Conservation (phyloP, 306 rosid genomes). For the Cicer chorassanicum region DNA sequence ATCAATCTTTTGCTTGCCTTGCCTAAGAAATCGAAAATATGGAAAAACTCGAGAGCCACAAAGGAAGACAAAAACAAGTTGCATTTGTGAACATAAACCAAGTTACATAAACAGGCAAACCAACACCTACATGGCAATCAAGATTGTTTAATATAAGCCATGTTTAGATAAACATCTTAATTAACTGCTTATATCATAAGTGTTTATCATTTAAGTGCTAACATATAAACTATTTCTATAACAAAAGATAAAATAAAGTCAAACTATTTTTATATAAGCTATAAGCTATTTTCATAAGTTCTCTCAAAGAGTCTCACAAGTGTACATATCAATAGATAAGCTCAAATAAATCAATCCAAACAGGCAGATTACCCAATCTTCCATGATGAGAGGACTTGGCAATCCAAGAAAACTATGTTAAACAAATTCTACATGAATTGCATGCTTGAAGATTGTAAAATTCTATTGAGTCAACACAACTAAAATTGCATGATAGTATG, state of each 20-base stretch:
- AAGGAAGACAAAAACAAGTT: conserved; percentile 17
- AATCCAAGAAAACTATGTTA: not conserved
- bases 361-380: not conserved
- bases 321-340: no score
- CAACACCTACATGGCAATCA: not conserved
- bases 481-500: conserved; percentile 6
- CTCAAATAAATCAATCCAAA: no score
- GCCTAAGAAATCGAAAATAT: conserved; percentile 24
- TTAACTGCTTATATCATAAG: no score
- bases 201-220: no score
- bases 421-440: not conserved
- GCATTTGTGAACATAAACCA: conserved; percentile 8
- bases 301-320: no score
- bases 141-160: conserved; percentile 34
- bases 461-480: not conserved
- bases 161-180: no score
- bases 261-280: no score
- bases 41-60: conserved; percentile 22
- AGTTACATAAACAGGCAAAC: conserved; percentile 3
- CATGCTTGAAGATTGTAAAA: conserved; percentile 17
- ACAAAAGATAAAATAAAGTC: no score
- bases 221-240: no score
- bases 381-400: not conserved
- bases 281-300: no score
- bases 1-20: conserved; percentile 37